These are phyloP conservation scores for Globisporangium nunn DNA, from an alignment of 352 stramenopile species.

Conservation along the genomic window DNA sequence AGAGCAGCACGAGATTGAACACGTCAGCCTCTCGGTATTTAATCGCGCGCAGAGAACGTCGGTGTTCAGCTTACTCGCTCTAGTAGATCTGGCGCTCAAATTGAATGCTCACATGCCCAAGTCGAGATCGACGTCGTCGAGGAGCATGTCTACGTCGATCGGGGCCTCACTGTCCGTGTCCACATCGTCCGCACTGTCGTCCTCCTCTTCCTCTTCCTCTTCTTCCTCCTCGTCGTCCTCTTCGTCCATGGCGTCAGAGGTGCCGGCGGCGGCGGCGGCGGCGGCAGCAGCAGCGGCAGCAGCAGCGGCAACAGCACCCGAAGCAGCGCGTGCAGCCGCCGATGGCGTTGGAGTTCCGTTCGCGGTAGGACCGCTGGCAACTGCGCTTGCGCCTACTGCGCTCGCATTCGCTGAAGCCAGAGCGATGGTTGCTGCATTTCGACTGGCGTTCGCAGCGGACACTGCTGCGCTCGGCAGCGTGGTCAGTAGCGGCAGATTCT, in stretches of 20 bases:
- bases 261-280: neutral
- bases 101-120: constrained; percentile 12
- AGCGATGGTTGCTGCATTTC: neutral
- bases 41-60: neutral
- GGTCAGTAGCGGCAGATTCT: constrained; percentile 39
- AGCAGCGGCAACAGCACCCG: neutral
- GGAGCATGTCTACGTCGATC: constrained; percentile 16
- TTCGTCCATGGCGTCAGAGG: constrained; percentile 41
- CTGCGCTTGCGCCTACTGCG: neutral
- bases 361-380: neutral
- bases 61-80: neutral
- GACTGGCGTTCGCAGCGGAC: neutral
- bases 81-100: neutral
- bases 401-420: neutral
- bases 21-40: neutral
- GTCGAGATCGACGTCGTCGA: constrained; percentile 24
- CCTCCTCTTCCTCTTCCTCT: constrained; percentile 25
- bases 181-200: constrained; percentile 24
- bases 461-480: neutral
- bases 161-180: constrained; percentile 17
- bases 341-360: neutral
- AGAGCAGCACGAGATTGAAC: neutral
- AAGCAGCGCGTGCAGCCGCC: neutral
- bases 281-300: constrained; percentile 17
- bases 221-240: constrained; percentile 29